Evolutionary conservation across 768 basidiomycete species (phyloP).

Genomic region (Termitomyces heimii): DNA sequence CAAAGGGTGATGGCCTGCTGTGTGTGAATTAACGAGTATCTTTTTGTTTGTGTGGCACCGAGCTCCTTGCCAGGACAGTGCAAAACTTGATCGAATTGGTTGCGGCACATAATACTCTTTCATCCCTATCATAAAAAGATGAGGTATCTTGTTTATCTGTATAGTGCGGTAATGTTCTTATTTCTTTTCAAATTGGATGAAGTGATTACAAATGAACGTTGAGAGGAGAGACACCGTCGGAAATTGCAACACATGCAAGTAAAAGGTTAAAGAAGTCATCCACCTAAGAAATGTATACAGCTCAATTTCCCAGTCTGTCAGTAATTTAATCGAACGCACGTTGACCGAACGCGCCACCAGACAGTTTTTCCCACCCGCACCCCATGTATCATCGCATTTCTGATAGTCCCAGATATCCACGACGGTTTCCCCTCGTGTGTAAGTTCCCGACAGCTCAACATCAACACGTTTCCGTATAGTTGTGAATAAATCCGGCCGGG

Average conservation of each 20-base stretch:
- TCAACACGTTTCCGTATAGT: slow-evolving; percentile 71
- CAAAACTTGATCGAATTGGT: background rate
- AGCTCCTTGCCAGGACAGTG: background rate
- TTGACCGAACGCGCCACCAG: slow-evolving; percentile 61
- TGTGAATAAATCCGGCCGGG: slow-evolving; percentile 60
- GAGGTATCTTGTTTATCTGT: background rate
- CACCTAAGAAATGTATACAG: slow-evolving; percentile 39
- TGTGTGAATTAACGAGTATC: background rate
- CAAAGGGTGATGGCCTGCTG: too few species aligned
- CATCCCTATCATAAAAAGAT: background rate
- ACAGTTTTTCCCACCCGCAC: slow-evolving; percentile 69
- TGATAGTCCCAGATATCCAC: slow-evolving; percentile 72
- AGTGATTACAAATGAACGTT: slow-evolving; percentile 26
- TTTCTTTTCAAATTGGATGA: background rate
- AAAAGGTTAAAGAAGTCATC: slow-evolving; percentile 60
- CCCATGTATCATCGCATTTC: slow-evolving; percentile 64
- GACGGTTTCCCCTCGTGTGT: slow-evolving; percentile 72
- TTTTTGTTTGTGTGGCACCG: background rate
- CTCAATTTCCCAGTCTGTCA: background rate
- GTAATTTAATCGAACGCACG: slow-evolving; percentile 32
- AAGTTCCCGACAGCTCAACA: slow-evolving; percentile 64
- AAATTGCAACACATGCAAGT: slow-evolving; percentile 49
- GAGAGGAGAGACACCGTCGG: slow-evolving; percentile 57
- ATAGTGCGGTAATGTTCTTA: background rate
- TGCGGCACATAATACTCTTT: background rate